Evolutionary conservation across 1,284 basidiomycete species (phyloP).

Genomic region (Ustilago lituana): DNA sequence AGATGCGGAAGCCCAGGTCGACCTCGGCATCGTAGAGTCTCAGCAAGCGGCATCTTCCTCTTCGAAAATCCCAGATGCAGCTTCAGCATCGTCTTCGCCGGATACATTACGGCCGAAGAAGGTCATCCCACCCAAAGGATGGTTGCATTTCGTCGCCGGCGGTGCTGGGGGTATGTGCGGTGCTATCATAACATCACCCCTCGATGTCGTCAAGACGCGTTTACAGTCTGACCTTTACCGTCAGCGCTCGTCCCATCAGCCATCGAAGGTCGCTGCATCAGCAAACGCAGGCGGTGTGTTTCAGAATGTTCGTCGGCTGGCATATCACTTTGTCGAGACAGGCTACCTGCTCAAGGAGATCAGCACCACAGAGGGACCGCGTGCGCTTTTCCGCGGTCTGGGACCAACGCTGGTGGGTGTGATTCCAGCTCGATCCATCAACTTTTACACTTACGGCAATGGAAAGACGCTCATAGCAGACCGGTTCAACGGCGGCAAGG

Average conservation of each 20-base stretch:
- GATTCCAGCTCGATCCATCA: constrained; percentile 88
- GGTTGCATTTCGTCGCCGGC: constrained; percentile 70
- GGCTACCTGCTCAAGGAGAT: constrained; percentile 76
- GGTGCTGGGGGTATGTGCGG: constrained; percentile 94
- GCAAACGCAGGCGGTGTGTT: constrained; percentile 17
- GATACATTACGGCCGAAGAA: too few relatives aligned
- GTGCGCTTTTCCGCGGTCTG: constrained; percentile 92
- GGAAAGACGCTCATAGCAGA: constrained; percentile 90
- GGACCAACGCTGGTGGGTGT: constrained; percentile 94
- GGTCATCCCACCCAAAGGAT: constrained; percentile 61
- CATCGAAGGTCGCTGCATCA: constrained; percentile 5
- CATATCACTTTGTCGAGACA: constrained; percentile 96
- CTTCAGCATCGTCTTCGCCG: too few relatives aligned
- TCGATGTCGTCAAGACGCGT: constrained; percentile 98
- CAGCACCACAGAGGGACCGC: constrained; percentile 81
- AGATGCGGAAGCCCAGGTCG: constrained; percentile 45
- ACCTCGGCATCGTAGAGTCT: constrained; percentile 18
- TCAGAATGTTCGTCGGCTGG: constrained; percentile 71
- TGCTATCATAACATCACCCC: constrained; percentile 93
- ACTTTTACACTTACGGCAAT: constrained; percentile 98
- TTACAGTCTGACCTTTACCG: constrained; percentile 89
- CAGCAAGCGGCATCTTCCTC: constrained; percentile 26
- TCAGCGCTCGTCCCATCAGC: constrained; percentile 66
- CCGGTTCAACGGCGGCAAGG: constrained; percentile 79
- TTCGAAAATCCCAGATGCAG: not conserved